Evolutionary conservation across 2,329 filamentous ascomycete species (phyloP), one percentile per base, ranked within the genome.

Genomic region (Sarocladium strictum): DNA sequence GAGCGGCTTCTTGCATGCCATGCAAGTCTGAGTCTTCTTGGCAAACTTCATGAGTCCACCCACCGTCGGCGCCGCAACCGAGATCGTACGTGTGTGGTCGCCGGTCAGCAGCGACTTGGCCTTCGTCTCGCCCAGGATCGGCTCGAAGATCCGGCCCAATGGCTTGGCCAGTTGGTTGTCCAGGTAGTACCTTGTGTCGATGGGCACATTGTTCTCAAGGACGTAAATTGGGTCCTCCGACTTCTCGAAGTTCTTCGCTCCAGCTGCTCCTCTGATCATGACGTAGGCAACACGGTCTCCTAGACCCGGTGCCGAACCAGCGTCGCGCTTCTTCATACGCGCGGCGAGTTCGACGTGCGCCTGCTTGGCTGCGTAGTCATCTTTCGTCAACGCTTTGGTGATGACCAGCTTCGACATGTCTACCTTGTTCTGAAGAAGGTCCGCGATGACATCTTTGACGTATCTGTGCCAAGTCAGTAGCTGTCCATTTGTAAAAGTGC

Each of bases 341-440:
- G 94, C 86, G 1, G 92, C 94, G 45, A 99, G 85, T 72, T 97
- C 93, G 50, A 96, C 90, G 69, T 99, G 94, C 2, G 94, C 93
- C 75, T 97, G 93, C 71, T 96, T 97, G 53, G 85, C 88, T 11
- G 86, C 84, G 69, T 99, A 99, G 66, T 90, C 87, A 40, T 84
- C 83, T 69, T 99, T 99, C 14, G 93, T 87, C 21, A 99, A 79
- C 0, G 94, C 94, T 72, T 99, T 99, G 26, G 94, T 99, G 65
- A 99, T 99, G 68, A 99, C 95, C 17, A 99, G 85, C 70, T 99
- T 97, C 35, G 93, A 97, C 89, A 99, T 96, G 73, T 99, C 94
- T 63, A 99, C 79, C 70, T 96, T 97, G 76, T 99, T 99, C 67
- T 97, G 94, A 37, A 99, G 76, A 17, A 99, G 80, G 67, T 97